Conservation (phyloP, 2,329 filamentous ascomycete species). For the Exserohilum rostratum region DNA sequence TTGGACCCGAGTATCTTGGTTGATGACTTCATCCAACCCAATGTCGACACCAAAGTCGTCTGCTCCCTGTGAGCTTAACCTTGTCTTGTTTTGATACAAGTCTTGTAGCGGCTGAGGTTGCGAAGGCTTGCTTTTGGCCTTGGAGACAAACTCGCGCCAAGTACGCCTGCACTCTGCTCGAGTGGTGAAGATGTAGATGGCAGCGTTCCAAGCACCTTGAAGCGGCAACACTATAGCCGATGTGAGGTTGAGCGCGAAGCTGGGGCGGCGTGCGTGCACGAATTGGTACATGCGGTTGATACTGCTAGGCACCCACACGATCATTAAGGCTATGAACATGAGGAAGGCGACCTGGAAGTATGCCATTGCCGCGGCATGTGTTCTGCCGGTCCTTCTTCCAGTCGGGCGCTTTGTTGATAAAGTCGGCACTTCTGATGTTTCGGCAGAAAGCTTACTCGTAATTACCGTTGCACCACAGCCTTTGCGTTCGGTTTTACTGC, state of each 20-base stretch:
- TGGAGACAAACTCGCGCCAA: conserved; percentile 10
- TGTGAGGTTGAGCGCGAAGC: conserved; percentile 69
- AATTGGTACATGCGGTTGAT: conserved; percentile 77
- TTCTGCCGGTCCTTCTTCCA: conserved; percentile 9
- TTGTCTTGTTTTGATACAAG: conserved; percentile 9
- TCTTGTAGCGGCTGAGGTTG: conserved; percentile 1
- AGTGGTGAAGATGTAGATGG: conserved; percentile 67
- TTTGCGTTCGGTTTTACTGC: background rate
- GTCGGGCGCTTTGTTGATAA: background rate
- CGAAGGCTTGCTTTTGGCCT: conserved; percentile 11
- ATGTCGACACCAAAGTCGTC: conserved; percentile 15
- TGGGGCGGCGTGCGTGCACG: conserved; percentile 55
- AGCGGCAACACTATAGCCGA: conserved; percentile 77
- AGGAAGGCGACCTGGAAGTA: conserved; percentile 74
- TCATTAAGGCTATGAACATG: conserved; percentile 73
- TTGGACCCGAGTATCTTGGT: conserved; percentile 9
- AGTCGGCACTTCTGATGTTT: background rate
- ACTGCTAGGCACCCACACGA: conserved; percentile 73
- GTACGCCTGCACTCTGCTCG: conserved; percentile 37
- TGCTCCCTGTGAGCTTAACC: conserved; percentile 11
- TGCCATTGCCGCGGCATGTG: conserved; percentile 65
- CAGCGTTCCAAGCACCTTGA: conserved; percentile 83
- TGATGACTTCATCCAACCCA: conserved; percentile 8
- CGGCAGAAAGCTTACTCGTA: conserved; percentile 5
- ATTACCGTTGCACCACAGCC: conserved; percentile 17